Evolutionary conservation across 768 basidiomycete genomes (phyloP).

Genomic region (Porphyrellus cyaneotinctus): DNA sequence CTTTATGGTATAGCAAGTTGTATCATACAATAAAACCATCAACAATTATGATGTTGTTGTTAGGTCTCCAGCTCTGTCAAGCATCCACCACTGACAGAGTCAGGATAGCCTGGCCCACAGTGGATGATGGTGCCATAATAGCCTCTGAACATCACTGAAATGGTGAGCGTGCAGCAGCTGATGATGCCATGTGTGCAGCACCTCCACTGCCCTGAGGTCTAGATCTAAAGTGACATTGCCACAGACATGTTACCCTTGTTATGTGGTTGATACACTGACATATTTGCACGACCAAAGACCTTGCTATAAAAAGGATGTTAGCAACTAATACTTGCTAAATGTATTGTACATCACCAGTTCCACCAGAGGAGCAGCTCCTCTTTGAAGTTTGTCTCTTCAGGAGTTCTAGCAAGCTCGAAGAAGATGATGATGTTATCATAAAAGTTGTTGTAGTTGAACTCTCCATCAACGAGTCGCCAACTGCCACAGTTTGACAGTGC

Average conservation of each 20-base stretch:
- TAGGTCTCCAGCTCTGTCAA: no score
- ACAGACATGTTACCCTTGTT: not conserved
- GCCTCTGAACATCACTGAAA: no score
- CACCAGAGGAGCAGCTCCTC: not conserved
- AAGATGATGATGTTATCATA: not conserved
- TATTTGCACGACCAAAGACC: not conserved
- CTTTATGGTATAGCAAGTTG: no score
- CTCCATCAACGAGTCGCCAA: not conserved
- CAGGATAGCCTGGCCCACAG: no score
- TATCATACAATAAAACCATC: no score
- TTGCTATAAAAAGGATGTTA: not conserved
- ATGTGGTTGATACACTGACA: not conserved
- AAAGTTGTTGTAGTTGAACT: not conserved
- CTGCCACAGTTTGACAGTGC: not conserved
- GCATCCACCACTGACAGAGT: no score
- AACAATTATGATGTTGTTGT: no score
- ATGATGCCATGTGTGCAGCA: no score
- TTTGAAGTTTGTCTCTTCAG: not conserved
- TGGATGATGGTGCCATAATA: no score
- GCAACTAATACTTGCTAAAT: not conserved
- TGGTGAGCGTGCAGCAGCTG: no score
- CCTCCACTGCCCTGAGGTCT: not conserved
- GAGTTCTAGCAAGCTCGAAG: not conserved
- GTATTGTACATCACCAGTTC: not conserved
- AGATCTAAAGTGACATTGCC: not conserved